Percentiles rank a stretch among this genome's conserved stretches.
Evolutionary conservation across 495 filamentous ascomycete genomes (phyloP).

Genomic region (Penicillium longicatenatum): DNA sequence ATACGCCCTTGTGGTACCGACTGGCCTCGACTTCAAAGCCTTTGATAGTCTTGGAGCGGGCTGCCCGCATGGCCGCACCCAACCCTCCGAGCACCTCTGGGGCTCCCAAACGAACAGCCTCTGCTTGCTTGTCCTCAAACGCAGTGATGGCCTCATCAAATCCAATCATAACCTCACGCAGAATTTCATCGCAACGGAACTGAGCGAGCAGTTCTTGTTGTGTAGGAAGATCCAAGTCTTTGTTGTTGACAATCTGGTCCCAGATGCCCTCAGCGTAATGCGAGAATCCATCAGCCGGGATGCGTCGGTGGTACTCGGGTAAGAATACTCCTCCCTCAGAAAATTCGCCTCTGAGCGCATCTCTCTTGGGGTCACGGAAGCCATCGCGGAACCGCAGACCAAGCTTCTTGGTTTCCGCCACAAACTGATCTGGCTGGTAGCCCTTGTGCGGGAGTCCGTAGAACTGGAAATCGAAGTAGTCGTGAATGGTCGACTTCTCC

Average conservation of each 20-base stretch:
- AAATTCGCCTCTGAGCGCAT: slow-evolving; percentile 60
- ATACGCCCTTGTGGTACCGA: slow-evolving; percentile 95
- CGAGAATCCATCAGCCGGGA: slow-evolving; percentile 93
- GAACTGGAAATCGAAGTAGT: slow-evolving; percentile 99
- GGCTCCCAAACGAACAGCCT: slow-evolving; percentile 68
- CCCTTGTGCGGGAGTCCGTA: slow-evolving; percentile 95
- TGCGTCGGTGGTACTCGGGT: slow-evolving; percentile 91
- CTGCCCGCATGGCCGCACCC: slow-evolving; percentile 69
- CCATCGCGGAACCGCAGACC: slow-evolving; percentile 80
- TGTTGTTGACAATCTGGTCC: slow-evolving; percentile 98
- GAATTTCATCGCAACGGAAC: slow-evolving; percentile 96
- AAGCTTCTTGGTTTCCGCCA: slow-evolving; percentile 75
- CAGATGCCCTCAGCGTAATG: slow-evolving; percentile 91
- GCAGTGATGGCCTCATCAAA: slow-evolving; percentile 84
- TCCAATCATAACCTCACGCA: slow-evolving; percentile 75
- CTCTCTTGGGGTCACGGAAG: slow-evolving; percentile 62
- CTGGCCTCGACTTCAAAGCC: slow-evolving; percentile 88
- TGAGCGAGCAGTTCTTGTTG: slow-evolving; percentile 97
- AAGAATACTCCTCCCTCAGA: slow-evolving; percentile 82
- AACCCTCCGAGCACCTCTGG: slow-evolving; percentile 72
- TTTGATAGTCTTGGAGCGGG: slow-evolving; percentile 73
- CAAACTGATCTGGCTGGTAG: slow-evolving; percentile 90
- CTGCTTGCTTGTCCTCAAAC: slow-evolving; percentile 82
- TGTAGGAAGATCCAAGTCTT: slow-evolving; percentile 93
- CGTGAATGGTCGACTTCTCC: slow-evolving; percentile 85